Base-by-base conservation (phyloP, 176 grass and related monocot genomes). In the Panicum miliaceum region DNA sequence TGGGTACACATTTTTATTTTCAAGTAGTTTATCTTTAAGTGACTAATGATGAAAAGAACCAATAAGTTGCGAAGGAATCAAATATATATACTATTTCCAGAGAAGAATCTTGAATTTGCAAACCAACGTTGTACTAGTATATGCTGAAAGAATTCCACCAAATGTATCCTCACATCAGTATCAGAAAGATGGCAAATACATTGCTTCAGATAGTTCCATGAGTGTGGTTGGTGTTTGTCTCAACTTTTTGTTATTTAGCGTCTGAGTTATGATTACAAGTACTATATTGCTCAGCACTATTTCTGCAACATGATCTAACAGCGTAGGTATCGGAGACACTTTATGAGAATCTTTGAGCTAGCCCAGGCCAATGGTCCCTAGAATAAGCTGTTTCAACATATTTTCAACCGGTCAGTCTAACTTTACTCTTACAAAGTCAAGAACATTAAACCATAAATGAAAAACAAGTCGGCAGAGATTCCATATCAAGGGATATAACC, bases 21-120 rank as follows among this genome's bases (percentile, higher is more conserved):
- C 25, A 64, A 64, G 16, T 76, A 45, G 37, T 62, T 29, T 77
- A 77, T 45, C 13, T 77, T 27, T 26, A 62, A 34, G 57, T 48
- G 42, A 64, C 12, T 46, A 65, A 6, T 48, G 42, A 65, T 1
- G 3, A 5, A 13, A 63, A 13, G 7, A 58, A 26, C 35, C 12
- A 58, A 58, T 7, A 73, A 34, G 15, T 65, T 65, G 63, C 7
- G 25, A 73, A 29, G 43, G 46, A 0, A 19, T 27, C 45, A 53
- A 20, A 37, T 64, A 16, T 16, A 70, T 45, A 71, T 61, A 26
- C n/a, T 29, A 45, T 46, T 46, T 69, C 38, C 38, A 7, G n/a
- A 27, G 41, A 16, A 19, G 7, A 47, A 45, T 62, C 7, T 19
- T 6, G 15, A 78, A 77, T 77, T 61, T n/a, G 16, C 34, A 12